Conservation (phyloP, 768 basidiomycete species). For the Tephrocybe sp. region DNA sequence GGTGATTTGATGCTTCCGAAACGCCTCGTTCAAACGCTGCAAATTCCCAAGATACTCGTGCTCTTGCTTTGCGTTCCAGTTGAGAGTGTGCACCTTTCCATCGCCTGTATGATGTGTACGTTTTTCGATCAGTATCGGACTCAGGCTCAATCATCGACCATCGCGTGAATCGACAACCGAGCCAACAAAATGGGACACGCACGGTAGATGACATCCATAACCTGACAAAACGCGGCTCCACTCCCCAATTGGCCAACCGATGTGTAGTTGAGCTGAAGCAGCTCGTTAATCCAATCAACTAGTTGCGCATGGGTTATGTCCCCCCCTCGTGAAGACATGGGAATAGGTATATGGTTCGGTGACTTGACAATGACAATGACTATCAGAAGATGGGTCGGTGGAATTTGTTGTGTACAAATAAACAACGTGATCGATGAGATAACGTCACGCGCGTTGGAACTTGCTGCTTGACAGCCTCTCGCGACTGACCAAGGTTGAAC, state of each 20-base stretch:
- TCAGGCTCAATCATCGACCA: no score
- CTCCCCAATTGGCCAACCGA: conserved; percentile 92
- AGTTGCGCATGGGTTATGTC: no score
- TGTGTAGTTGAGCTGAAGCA: conserved; percentile 86
- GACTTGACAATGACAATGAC: no score
- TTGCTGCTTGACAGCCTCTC: no score
- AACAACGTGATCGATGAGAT: no score
- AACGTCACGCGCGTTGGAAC: no score
- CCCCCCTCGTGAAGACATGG: no score
- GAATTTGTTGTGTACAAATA: no score
- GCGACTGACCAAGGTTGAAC: no score
- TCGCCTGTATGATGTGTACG: conserved; percentile 53
- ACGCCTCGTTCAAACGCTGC: no score
- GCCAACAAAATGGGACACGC: conserved; percentile 22
- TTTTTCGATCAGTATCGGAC: background rate
- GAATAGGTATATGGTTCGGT: no score
- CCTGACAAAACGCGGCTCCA: conserved; percentile 92
- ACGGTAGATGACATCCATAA: conserved; percentile 95
- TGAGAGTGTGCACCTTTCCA: conserved; percentile 79
- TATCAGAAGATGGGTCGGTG: no score
- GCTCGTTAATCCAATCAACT: conserved; percentile 96
- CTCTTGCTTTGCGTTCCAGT: conserved; percentile 94
- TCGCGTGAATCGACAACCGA: background rate
- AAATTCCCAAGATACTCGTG: conserved; percentile 96
- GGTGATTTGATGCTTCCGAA: conserved; percentile 95